Evolutionary conservation across 768 basidiomycete species (phyloP).

Genomic region (Tylopilus sp.): DNA sequence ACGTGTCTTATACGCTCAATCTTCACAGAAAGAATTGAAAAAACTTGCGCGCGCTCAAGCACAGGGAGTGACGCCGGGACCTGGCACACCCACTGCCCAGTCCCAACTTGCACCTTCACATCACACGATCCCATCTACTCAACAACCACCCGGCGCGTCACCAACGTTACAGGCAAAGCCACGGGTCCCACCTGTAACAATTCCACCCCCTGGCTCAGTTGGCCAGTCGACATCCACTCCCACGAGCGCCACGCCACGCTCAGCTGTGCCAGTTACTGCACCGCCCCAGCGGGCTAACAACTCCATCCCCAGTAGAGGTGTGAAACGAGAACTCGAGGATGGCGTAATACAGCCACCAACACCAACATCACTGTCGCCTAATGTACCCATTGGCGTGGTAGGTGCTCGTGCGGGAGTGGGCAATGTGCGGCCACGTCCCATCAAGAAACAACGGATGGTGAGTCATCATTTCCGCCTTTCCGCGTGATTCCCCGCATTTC

Average conservation of each 20-base stretch:
- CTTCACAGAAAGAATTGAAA: constrained; percentile 65
- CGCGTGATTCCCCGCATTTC: not conserved
- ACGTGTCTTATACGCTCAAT: constrained; percentile 11
- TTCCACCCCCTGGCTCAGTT: constrained; percentile 28
- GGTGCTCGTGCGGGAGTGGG: constrained; percentile 58
- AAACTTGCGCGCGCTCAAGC: constrained; percentile 56
- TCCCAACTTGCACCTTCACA: constrained; percentile 30
- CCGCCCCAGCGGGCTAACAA: constrained; percentile 21
- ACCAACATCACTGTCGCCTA: constrained; percentile 22
- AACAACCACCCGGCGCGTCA: constrained; percentile 20
- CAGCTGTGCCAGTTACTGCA: constrained; percentile 25
- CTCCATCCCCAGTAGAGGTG: constrained; percentile 24
- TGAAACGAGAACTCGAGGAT: constrained; percentile 34
- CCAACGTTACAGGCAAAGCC: constrained; percentile 23
- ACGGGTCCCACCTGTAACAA: constrained; percentile 31
- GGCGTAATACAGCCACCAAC: constrained; percentile 20
- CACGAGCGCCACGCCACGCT: constrained; percentile 30
- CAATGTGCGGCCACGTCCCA: constrained; percentile 59
- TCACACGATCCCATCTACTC: constrained; percentile 20
- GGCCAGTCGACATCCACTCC: constrained; percentile 32
- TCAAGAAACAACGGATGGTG: constrained; percentile 77
- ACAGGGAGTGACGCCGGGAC: constrained; percentile 27
- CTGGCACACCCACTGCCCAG: constrained; percentile 30
- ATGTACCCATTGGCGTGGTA: constrained; percentile 31
- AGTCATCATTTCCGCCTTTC: constrained; percentile 16